phyloP scores from a whole-genome alignment of 441 rosid species.

The Adansonia rubrostipa region DNA sequence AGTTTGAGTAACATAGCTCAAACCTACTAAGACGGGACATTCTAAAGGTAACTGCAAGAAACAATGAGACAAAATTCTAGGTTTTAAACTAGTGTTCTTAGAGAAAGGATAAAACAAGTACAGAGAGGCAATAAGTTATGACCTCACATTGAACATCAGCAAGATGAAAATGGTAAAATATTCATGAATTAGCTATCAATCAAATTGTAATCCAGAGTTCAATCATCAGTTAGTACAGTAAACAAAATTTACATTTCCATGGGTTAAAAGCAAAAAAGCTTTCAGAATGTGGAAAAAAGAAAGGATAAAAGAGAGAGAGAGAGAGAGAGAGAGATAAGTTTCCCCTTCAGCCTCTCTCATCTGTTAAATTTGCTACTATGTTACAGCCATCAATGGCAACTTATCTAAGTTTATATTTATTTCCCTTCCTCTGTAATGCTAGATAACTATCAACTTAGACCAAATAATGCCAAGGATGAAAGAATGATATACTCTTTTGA shows the following conservation, averaged over 20 bases:
- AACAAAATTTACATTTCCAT: conserved; percentile 28
- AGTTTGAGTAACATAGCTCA: too few relatives aligned
- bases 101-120: not conserved
- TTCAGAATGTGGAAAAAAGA: not conserved
- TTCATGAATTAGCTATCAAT: conserved; percentile 23
- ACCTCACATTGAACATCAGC: not conserved
- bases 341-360: conserved; percentile 25
- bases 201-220: conserved; percentile 27
- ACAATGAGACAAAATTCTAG: too few relatives aligned
- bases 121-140: not conserved
- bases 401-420: conserved; percentile 21
- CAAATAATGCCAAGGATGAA: conserved; percentile 37
- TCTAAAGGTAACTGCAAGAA: too few relatives aligned
- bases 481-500: conserved; percentile 40
- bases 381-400: conserved; percentile 43
- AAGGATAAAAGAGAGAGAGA: too few relatives aligned
- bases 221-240: conserved; percentile 26
- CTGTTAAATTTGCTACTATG: conserved; percentile 39
- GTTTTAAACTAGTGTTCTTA: not conserved
- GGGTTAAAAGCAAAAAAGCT: conserved; percentile 28
- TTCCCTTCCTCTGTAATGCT: conserved; percentile 26
- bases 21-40: too few relatives aligned
- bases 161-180: conserved; percentile 6
- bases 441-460: conserved; percentile 28
- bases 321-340: too few relatives aligned